Evolutionary conservation across 805 yeast genomes (phyloP).

Genomic region (Starmera amethionina): DNA sequence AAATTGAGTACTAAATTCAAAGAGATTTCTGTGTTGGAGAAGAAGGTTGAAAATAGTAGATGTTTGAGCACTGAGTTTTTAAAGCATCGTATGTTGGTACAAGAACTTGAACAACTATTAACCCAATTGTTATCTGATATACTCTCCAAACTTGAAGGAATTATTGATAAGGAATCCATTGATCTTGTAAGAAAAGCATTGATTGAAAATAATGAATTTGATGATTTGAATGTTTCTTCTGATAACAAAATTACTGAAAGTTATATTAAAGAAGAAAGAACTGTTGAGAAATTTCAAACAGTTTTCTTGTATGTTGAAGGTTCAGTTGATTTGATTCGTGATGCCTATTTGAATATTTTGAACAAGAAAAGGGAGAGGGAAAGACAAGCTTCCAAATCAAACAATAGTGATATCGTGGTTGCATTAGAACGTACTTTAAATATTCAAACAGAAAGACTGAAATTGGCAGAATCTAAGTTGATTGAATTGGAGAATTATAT

Average conservation of each 20-base stretch:
- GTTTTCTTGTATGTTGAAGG: slow-evolving; percentile 8
- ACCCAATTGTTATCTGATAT: slow-evolving; percentile 1
- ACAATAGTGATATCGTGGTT: too few relatives aligned
- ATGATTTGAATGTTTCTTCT: background rate
- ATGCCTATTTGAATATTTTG: slow-evolving; percentile 5
- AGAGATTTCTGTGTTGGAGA: slow-evolving; percentile 1
- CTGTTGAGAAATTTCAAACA: slow-evolving; percentile 5
- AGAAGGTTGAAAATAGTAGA: slow-evolving; percentile 4
- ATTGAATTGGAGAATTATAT: too few relatives aligned
- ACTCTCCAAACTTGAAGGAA: slow-evolving; percentile 7
- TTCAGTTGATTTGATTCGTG: slow-evolving; percentile 7
- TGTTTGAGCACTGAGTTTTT: slow-evolving; percentile 6
- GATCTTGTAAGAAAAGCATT: slow-evolving; percentile 5
- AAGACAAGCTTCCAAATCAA: too few relatives aligned
- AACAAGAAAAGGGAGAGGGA: too few relatives aligned
- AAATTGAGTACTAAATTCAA: slow-evolving; percentile 6
- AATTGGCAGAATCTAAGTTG: background rate
- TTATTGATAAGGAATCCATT: slow-evolving; percentile 10
- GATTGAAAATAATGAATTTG: background rate
- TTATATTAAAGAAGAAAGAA: slow-evolving; percentile 1
- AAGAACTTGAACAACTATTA: slow-evolving; percentile 6
- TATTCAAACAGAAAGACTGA: slow-evolving; percentile 3
- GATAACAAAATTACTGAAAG: too few relatives aligned
- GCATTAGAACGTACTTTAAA: background rate
- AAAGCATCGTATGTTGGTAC: slow-evolving; percentile 3